These are phyloP conservation scores for Ascobolus immersus DNA, from an alignment of 495 filamentous ascomycete genomes.

Conservation along the genomic window DNA sequence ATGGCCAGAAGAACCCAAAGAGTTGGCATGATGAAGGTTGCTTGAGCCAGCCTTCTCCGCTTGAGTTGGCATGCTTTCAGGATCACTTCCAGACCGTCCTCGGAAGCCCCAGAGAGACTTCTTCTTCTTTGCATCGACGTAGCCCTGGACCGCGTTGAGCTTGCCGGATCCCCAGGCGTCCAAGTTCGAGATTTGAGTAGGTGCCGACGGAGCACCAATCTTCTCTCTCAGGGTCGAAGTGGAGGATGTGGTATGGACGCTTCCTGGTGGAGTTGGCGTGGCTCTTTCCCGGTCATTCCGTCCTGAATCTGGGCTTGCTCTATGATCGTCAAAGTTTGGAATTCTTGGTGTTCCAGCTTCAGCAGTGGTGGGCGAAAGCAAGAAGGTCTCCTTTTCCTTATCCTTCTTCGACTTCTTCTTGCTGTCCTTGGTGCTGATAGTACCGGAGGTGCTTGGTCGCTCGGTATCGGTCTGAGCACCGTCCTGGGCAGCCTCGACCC, in stretches of 20 bases:
- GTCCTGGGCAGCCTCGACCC: slow-evolving; percentile 53
- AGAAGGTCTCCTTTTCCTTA: slow-evolving; percentile 20
- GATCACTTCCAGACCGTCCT: slow-evolving; percentile 35
- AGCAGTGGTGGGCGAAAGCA: too few species aligned
- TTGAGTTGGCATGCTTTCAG: slow-evolving; percentile 14
- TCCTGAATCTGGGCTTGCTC: too few species aligned
- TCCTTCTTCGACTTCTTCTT: slow-evolving; percentile 31
- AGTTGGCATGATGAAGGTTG: too few species aligned
- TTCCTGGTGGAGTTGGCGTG: too few species aligned
- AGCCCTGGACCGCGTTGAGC: slow-evolving; percentile 4
- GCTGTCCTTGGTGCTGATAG: slow-evolving; percentile 9
- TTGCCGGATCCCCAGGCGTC: slow-evolving; percentile 41
- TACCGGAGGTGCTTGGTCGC: slow-evolving; percentile 5
- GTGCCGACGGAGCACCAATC: slow-evolving; percentile 73
- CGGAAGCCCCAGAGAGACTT: slow-evolving; percentile 88
- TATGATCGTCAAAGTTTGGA: background rate
- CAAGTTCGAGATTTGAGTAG: slow-evolving; percentile 80
- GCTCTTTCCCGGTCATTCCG: too few species aligned
- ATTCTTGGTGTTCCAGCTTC: slow-evolving; percentile 3
- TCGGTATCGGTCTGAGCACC: slow-evolving; percentile 20
- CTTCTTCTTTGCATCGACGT: slow-evolving; percentile 56
- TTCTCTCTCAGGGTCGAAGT: too few species aligned
- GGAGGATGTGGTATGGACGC: too few species aligned
- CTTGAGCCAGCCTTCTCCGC: slow-evolving; percentile 2
- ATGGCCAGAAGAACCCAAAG: too few species aligned